A percentile compares a stretch with the other conserved stretches of the same genome.
Conservation (phyloP, 306 rosid species). For the Vigna unguiculata region DNA sequence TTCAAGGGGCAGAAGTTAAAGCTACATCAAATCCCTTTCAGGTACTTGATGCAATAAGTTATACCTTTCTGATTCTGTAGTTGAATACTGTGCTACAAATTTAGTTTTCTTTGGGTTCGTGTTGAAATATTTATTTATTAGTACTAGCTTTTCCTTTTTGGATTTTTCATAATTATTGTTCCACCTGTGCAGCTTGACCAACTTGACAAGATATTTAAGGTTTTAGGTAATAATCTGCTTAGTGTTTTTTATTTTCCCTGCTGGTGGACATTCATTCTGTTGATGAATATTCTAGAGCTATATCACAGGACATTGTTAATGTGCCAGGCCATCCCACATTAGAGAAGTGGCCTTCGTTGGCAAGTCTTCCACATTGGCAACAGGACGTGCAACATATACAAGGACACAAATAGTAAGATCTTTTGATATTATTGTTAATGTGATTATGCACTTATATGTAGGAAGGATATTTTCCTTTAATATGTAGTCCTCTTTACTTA, state of each 20-base stretch:
- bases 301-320: conserved; percentile 47
- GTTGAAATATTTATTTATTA: conserved; percentile 15
- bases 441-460: conserved; percentile 1
- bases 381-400: conserved; percentile 76
- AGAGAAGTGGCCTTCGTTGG: conserved; percentile 89
- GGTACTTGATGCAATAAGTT: conserved; percentile 46
- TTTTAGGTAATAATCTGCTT: conserved; percentile 66
- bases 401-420: conserved; percentile 79
- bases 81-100: neutral
- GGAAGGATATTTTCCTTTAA: neutral
- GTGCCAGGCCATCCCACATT: conserved; percentile 80
- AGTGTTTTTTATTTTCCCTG: conserved; percentile 11
- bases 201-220: conserved; percentile 92
- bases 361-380: conserved; percentile 85
- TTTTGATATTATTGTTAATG: conserved; percentile 6
- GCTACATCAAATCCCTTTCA: conserved; percentile 79
- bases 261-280: conserved; percentile 35
- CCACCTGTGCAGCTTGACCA: conserved; percentile 79
- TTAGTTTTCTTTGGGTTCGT: conserved; percentile 9
- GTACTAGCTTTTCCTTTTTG: conserved; percentile 21
- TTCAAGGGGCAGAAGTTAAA: conserved; percentile 92
- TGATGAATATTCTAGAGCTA: conserved; percentile 37
- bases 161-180: conserved; percentile 24
- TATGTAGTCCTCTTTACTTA: neutral
- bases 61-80: conserved; percentile 26